These are phyloP conservation scores for Trapa bicornis DNA, from an alignment of 345 rosid genomes.

Conservation along the genomic window DNA sequence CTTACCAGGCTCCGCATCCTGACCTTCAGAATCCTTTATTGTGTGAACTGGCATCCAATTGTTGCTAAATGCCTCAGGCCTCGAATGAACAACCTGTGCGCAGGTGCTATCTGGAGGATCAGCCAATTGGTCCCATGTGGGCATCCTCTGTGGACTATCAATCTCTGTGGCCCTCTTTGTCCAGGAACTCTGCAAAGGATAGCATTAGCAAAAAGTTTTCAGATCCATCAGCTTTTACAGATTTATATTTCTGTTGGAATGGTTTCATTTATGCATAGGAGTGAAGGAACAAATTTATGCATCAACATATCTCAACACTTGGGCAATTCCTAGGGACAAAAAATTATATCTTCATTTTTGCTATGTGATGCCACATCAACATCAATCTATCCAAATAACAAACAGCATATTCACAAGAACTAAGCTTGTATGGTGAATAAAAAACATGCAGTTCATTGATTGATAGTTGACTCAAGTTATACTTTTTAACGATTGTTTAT, in stretches of 20 bases:
- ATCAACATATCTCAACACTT: no score
- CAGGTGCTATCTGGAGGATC: conserved; percentile 27
- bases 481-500: no score
- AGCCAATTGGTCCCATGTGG: conserved; percentile 19
- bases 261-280: background rate
- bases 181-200: conserved; percentile 32
- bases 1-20: conserved; percentile 23
- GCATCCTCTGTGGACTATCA: conserved; percentile 23
- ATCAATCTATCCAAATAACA: no score
- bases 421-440: no score
- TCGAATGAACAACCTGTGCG: conserved; percentile 24
- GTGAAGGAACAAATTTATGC: no score
- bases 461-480: no score
- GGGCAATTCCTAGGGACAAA: no score
- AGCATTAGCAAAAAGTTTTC: background rate
- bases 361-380: no score
- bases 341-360: no score
- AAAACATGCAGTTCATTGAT: no score
- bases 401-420: no score
- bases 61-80: conserved; percentile 19
- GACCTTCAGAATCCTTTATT: conserved; percentile 11
- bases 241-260: background rate
- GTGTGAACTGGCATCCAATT: conserved; percentile 26
- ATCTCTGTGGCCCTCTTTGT: conserved; percentile 25
- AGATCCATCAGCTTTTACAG: background rate